Percentiles rank a stretch among this genome's conserved stretches.
Evolutionary conservation across 116 monocot genomes (phyloP).

Genomic region (Posidonia oceanica): DNA sequence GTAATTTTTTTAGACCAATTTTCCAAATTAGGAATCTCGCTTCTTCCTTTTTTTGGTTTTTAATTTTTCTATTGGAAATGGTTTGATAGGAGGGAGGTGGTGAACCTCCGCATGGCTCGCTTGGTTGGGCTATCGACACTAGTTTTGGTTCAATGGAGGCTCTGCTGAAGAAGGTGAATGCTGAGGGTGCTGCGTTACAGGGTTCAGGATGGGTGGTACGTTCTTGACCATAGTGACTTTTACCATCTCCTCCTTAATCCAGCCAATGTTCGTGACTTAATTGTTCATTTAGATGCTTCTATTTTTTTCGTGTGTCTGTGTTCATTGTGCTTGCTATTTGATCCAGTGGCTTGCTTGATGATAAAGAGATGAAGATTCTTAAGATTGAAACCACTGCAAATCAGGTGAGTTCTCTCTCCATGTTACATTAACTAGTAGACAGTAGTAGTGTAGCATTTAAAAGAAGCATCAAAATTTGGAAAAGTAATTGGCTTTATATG

Average conservation of each 20-base stretch:
- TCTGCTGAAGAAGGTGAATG: slow-evolving; percentile 54
- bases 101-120: slow-evolving; percentile 67
- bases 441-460: too few relatives aligned
- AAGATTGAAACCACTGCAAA: slow-evolving; percentile 80
- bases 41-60: background rate
- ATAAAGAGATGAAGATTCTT: slow-evolving; percentile 78
- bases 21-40: background rate
- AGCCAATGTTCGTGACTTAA: background rate
- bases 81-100: slow-evolving; percentile 83
- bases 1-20: background rate
- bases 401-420: slow-evolving; percentile 39
- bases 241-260: background rate
- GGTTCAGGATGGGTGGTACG: slow-evolving; percentile 99
- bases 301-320: background rate
- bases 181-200: slow-evolving; percentile 91
- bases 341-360: slow-evolving; percentile 78
- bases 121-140: slow-evolving; percentile 89
- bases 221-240: background rate
- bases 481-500: too few relatives aligned
- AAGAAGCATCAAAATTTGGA: too few relatives aligned
- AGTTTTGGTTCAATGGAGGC: slow-evolving; percentile 67
- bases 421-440: background rate
- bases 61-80: background rate
- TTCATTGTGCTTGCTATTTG: background rate
- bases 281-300: background rate